Evolutionary conservation across 345 rosid genomes (phyloP).

Genomic region (Carallia brachiata): DNA sequence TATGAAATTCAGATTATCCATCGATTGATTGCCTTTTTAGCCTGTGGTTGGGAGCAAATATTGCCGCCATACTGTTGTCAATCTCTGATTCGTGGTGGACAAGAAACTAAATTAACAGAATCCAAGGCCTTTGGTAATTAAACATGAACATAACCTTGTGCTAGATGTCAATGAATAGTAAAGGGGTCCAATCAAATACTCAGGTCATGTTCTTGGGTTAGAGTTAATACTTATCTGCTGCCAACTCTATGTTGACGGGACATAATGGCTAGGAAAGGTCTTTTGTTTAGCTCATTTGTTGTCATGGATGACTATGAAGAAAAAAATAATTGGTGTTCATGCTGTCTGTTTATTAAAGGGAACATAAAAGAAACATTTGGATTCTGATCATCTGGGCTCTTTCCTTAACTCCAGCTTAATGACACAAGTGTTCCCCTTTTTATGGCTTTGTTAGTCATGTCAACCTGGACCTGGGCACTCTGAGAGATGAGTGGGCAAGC

Average conservation of each 20-base stretch:
- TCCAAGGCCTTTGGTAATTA: background rate
- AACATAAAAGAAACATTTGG: too few species aligned
- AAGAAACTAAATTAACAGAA: background rate
- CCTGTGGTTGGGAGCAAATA: conserved; percentile 5
- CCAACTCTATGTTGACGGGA: too few species aligned
- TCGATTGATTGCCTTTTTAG: background rate
- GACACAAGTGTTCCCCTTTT: too few species aligned
- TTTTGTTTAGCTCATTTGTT: too few species aligned
- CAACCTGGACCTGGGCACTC: conserved; percentile 25
- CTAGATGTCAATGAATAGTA: background rate
- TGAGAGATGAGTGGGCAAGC: conserved; percentile 46
- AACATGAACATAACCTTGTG: background rate
- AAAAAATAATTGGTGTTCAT: too few species aligned
- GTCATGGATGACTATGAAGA: too few species aligned
- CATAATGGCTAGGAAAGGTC: too few species aligned
- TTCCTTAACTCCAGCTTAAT: too few species aligned
- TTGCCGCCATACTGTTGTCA: background rate
- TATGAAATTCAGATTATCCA: background rate
- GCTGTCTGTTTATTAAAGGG: too few species aligned
- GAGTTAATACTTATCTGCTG: too few species aligned
- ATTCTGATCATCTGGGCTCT: too few species aligned
- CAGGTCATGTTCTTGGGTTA: background rate
- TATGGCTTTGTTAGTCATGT: too few species aligned
- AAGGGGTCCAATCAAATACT: background rate
- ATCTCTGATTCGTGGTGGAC: background rate